Evolutionary conservation across 1,284 basidiomycete species (phyloP).

Genomic region (Porogramme epimiltina): DNA sequence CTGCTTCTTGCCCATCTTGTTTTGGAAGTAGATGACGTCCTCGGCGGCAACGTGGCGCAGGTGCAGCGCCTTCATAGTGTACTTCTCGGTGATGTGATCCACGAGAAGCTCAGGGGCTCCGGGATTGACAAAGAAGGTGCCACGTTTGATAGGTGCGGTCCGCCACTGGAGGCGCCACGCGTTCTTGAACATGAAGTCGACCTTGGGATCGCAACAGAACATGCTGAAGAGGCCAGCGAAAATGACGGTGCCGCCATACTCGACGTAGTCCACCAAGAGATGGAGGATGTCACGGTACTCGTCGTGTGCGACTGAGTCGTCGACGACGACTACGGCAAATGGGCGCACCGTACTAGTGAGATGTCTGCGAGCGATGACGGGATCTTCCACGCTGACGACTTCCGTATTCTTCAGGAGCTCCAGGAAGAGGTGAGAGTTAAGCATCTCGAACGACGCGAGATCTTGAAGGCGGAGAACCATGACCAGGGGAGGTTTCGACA

Average conservation of each 20-base stretch:
- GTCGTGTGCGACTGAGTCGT: not conserved
- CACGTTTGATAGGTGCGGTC: not conserved
- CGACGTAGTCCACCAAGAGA: slow-evolving; percentile 12
- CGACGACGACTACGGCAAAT: slow-evolving; percentile 9
- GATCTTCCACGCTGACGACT: not conserved
- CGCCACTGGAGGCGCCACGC: slow-evolving; percentile 16
- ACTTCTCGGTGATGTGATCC: slow-evolving; percentile 1
- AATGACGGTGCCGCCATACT: slow-evolving; percentile 15
- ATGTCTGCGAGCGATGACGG: not conserved
- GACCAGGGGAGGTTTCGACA: no score
- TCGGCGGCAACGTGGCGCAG: slow-evolving; percentile 4
- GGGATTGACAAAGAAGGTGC: slow-evolving; percentile 1
- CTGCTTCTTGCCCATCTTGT: not conserved
- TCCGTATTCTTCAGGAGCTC: not conserved
- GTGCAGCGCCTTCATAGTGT: slow-evolving; percentile 6
- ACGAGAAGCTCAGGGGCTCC: not conserved
- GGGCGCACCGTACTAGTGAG: slow-evolving; percentile 6
- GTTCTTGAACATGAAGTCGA: slow-evolving; percentile 11
- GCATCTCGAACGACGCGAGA: no score
- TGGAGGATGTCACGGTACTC: slow-evolving; percentile 7
- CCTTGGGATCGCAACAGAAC: not conserved
- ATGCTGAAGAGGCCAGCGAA: slow-evolving; percentile 14
- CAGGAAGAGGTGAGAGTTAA: not conserved
- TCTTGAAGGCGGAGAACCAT: no score
- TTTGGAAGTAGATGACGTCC: slow-evolving; percentile 10